A percentile compares a stretch with the other conserved stretches of the same genome.
Conservation (phyloP, 2,329 filamentous ascomycete species). For the Dothidotthia symphoricarpi region DNA sequence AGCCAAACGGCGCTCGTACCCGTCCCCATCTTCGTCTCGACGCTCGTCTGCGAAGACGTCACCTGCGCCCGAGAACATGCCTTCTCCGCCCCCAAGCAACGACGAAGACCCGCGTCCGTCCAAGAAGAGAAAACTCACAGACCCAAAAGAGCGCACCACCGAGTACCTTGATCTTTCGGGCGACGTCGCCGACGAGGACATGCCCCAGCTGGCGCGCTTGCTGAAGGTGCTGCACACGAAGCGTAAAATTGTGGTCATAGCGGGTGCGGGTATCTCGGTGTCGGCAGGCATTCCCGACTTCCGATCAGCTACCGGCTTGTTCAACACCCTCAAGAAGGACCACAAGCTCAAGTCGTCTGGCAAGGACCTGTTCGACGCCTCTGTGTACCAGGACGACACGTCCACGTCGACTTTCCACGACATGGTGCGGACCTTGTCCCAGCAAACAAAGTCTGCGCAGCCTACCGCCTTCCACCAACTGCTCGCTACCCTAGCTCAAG, state of each 20-base stretch:
- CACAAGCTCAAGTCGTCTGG: conserved; percentile 91
- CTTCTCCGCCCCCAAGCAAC: conserved; percentile 47
- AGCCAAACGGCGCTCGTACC: conserved; percentile 29
- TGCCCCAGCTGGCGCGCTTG: conserved; percentile 65
- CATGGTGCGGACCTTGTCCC: conserved; percentile 88
- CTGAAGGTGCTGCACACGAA: conserved; percentile 76
- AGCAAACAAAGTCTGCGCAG: conserved; percentile 71
- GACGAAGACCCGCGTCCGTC: conserved; percentile 66
- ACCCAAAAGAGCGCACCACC: conserved; percentile 70
- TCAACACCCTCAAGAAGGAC: conserved; percentile 78
- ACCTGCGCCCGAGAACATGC: conserved; percentile 48
- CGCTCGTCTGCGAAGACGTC: conserved; percentile 48
- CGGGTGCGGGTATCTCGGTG: conserved; percentile 94
- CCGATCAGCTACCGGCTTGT: conserved; percentile 85
- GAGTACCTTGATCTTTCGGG: conserved; percentile 71
- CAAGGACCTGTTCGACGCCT: conserved; percentile 94
- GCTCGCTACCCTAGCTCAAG: conserved; percentile 81
- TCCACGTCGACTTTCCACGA: conserved; percentile 90
- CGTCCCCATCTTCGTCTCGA: conserved; percentile 47
- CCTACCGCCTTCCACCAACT: conserved; percentile 93
- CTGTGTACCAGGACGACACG: conserved; percentile 88
- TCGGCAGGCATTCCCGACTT: conserved; percentile 97
- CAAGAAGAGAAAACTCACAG: conserved; percentile 66
- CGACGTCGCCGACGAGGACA: conserved; percentile 56
- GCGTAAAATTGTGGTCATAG: conserved; percentile 95